A percentile compares a stretch with the other conserved stretches of the same genome.
Evolutionary conservation across 2,329 filamentous ascomycete genomes (phyloP).

Genomic region (Waltergamsia citrina): DNA sequence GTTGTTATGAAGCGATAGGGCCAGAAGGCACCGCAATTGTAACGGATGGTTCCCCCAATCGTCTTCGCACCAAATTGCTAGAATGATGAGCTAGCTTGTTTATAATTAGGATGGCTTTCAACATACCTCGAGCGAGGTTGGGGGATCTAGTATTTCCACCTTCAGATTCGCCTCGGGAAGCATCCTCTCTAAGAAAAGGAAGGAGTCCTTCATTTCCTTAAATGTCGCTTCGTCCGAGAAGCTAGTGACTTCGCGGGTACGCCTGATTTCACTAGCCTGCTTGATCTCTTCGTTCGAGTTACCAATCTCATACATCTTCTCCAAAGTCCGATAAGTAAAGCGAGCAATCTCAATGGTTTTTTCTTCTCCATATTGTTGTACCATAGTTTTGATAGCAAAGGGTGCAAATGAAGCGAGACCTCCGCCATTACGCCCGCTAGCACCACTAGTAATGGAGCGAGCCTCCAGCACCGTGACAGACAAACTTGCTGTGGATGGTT

Average conservation of each 20-base stretch:
- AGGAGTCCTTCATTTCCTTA: conserved; percentile 8
- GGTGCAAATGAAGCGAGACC: conserved; percentile 21
- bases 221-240: conserved; percentile 10
- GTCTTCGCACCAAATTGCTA: conserved; percentile 13
- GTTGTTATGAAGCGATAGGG: conserved; percentile 35
- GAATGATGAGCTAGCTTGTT: conserved; percentile 5
- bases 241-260: conserved; percentile 11
- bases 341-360: conserved; percentile 28
- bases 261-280: conserved; percentile 9
- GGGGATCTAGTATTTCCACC: background rate
- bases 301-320: conserved; percentile 10
- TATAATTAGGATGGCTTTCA: too few relatives aligned
- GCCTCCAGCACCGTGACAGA: conserved; percentile 16
- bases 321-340: conserved; percentile 29
- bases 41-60: conserved; percentile 24
- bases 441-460: conserved; percentile 15
- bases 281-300: conserved; percentile 8
- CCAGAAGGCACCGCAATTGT: conserved; percentile 34
- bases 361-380: conserved; percentile 16
- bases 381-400: conserved; percentile 23
- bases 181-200: conserved; percentile 8
- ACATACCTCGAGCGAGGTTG: background rate
- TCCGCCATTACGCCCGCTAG: conserved; percentile 19
- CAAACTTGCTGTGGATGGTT: background rate
- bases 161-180: conserved; percentile 10